Evolutionary conservation across 148 eudicot genomes (phyloP).

Genomic region (Heliamphora exappendiculata): DNA sequence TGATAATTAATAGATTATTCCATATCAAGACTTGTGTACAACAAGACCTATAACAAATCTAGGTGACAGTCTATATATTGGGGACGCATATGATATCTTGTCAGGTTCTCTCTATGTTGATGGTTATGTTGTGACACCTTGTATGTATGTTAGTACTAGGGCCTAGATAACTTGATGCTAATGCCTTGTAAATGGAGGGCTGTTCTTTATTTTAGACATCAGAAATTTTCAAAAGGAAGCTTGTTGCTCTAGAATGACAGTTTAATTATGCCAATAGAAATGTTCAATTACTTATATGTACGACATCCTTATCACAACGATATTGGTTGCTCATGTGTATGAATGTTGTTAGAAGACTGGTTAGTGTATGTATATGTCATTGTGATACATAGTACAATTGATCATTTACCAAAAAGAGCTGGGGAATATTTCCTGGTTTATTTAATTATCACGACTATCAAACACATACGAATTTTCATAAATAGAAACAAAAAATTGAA

Average conservation of each 20-base stretch:
- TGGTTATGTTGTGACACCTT: no score
- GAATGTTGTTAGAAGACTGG: not conserved
- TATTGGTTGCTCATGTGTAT: not conserved
- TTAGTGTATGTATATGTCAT: not conserved
- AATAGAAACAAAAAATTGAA: no score
- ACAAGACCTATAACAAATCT: not conserved
- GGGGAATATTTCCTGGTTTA: no score
- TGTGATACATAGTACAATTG: not conserved
- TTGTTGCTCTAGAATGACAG: not conserved
- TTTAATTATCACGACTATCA: no score
- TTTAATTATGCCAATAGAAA: not conserved
- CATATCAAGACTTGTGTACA: not conserved
- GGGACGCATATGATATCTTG: not conserved
- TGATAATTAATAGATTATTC: not conserved
- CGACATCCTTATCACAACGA: not conserved
- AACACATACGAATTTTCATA: no score
- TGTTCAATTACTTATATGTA: not conserved
- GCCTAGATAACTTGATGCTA: not conserved
- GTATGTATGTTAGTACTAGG: not conserved
- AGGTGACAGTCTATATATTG: not conserved
- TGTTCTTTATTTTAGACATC: not conserved
- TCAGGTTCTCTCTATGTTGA: not conserved
- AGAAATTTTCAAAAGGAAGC: not conserved
- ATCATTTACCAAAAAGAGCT: not conserved
- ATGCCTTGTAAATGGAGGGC: not conserved